Conservation (phyloP, 2,329 filamentous ascomycete species). For the Bipolaris victoriae region DNA sequence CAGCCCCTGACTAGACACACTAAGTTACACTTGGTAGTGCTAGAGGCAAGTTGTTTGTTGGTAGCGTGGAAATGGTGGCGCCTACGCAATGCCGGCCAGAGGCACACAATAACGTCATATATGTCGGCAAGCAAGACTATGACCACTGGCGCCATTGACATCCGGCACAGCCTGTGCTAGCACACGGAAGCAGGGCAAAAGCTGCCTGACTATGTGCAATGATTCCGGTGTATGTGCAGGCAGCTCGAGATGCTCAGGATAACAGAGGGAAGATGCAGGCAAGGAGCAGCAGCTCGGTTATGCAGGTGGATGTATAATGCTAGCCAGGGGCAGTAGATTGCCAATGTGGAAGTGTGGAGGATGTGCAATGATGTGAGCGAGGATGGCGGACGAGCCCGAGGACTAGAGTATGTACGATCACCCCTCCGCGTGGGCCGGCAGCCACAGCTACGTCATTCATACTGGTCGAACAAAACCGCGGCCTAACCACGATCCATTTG, state of each 20-base stretch:
- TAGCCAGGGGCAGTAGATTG: background rate
- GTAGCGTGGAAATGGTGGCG: conserved; percentile 21
- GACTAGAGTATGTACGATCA: conserved; percentile 13
- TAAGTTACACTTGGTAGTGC: background rate
- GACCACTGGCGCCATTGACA: conserved; percentile 22
- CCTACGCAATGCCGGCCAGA: conserved; percentile 6
- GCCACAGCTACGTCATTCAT: conserved; percentile 27
- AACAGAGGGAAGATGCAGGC: background rate
- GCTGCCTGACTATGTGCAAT: background rate
- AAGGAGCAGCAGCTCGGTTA: background rate
- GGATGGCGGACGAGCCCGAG: conserved; percentile 13
- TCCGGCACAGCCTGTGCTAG: background rate
- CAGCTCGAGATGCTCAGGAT: background rate
- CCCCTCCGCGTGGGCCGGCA: conserved; percentile 12
- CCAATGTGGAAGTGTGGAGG: conserved; percentile 18
- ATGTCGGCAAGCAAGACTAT: conserved; percentile 6
- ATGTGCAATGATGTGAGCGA: conserved; percentile 15
- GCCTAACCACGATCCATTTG: conserved; percentile 17
- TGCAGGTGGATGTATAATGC: background rate
- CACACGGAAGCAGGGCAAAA: conserved; percentile 1
- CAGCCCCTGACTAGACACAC: background rate
- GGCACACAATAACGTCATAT: conserved; percentile 26
- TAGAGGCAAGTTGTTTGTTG: background rate
- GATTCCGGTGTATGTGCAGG: background rate
- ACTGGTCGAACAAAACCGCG: conserved; percentile 33